Evolutionary conservation across 306 rosid species (phyloP).

Genomic region (Erythrophleum fordii): DNA sequence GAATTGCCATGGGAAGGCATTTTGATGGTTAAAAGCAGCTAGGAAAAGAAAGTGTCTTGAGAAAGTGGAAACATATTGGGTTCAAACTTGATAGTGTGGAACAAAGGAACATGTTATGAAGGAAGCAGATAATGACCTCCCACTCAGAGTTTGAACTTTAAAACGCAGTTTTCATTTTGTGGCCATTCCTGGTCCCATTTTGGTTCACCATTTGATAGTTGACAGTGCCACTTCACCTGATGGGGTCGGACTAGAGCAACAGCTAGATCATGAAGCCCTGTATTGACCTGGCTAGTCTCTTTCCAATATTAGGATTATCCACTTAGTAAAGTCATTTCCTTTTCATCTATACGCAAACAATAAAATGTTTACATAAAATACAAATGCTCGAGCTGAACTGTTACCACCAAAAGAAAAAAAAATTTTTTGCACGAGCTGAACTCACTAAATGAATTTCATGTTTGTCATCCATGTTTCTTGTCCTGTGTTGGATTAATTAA

Average conservation of each 20-base stretch:
- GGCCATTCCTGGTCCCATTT: constrained; percentile 33
- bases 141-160: not conserved
- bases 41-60: not conserved
- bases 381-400: not conserved
- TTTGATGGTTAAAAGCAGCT: not conserved
- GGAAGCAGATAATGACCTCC: constrained; percentile 16
- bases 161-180: constrained; percentile 7
- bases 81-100: not conserved
- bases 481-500: not conserved
- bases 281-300: not conserved
- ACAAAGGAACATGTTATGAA: not conserved
- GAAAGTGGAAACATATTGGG: constrained; percentile 8
- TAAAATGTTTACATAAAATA: not conserved
- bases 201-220: constrained; percentile 24
- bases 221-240: constrained; percentile 46
- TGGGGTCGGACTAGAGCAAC: not conserved
- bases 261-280: constrained; percentile 27
- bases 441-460: constrained; percentile 16
- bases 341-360: not conserved
- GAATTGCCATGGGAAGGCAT: not conserved
- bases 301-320: not conserved
- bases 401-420: not conserved
- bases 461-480: not conserved
- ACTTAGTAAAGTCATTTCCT: not conserved
- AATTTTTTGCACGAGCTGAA: not conserved